Evolutionary conservation across 192 early-diverging fungal genomes (phyloP).

Genomic region (Coemansia sp.): DNA sequence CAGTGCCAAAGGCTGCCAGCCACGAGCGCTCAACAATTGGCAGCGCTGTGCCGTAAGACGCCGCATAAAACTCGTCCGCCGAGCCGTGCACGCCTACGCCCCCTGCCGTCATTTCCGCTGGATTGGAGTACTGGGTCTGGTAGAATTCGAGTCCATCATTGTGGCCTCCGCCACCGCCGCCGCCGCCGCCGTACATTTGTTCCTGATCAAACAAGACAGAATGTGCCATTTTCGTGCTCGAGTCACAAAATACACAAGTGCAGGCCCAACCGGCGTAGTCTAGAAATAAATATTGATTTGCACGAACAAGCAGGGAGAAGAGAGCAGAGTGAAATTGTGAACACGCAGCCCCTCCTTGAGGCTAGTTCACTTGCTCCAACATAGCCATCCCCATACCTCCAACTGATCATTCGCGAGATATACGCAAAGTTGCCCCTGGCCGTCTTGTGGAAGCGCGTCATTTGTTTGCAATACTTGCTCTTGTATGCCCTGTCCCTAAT

Average conservation of each 20-base stretch:
- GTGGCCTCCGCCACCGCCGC: slow-evolving; percentile 8
- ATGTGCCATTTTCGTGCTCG: slow-evolving; percentile 33
- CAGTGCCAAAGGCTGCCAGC: slow-evolving; percentile 81
- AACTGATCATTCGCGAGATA: no score
- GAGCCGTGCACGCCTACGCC: slow-evolving; percentile 26
- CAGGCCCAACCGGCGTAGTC: background rate
- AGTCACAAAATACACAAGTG: background rate
- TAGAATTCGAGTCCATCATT: slow-evolving; percentile 48
- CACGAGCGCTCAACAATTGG: slow-evolving; percentile 48
- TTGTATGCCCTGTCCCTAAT: background rate
- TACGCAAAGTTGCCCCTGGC: no score
- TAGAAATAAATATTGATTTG: no score
- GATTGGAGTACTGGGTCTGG: slow-evolving; percentile 47
- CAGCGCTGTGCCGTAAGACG: slow-evolving; percentile 44
- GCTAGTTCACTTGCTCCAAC: no score
- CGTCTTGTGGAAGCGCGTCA: no score
- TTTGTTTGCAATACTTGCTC: no score
- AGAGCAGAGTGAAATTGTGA: no score
- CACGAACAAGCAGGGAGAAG: no score
- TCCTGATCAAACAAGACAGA: slow-evolving; percentile 50
- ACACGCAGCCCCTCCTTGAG: no score
- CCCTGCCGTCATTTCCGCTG: slow-evolving; percentile 10
- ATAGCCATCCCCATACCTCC: no score
- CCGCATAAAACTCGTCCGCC: slow-evolving; percentile 47
- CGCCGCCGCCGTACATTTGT: slow-evolving; percentile 18